Evolutionary conservation across 371 early-diverging fungal genomes (phyloP).

Genomic region (Mucor lusitanicus): DNA sequence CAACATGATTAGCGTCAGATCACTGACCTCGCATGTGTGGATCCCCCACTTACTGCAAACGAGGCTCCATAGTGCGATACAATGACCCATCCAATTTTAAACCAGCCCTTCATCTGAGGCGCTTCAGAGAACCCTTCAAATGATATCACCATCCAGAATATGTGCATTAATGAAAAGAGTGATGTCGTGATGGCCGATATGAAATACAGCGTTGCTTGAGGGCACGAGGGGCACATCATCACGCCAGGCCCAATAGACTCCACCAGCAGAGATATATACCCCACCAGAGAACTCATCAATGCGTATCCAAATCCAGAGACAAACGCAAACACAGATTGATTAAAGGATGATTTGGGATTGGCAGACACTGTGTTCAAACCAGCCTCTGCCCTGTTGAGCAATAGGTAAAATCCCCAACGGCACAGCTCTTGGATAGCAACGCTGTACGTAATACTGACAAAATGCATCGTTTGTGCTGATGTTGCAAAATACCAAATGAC

Average conservation of each 20-base stretch:
- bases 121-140: slow-evolving; percentile 63
- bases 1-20: background rate
- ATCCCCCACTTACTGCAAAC: slow-evolving; percentile 41
- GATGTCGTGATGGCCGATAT: slow-evolving; percentile 70
- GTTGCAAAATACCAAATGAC: slow-evolving; percentile 68
- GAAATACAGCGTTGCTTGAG: slow-evolving; percentile 60
- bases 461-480: slow-evolving; percentile 27
- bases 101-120: slow-evolving; percentile 25
- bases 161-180: slow-evolving; percentile 70
- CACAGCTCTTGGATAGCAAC: slow-evolving; percentile 69
- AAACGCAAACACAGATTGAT: slow-evolving; percentile 62
- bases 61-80: slow-evolving; percentile 66
- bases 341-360: slow-evolving; percentile 61
- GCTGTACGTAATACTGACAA: slow-evolving; percentile 59
- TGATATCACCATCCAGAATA: slow-evolving; percentile 72
- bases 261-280: slow-evolving; percentile 64
- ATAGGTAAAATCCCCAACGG: slow-evolving; percentile 61
- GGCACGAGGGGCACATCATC: slow-evolving; percentile 69
- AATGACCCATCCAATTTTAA: slow-evolving; percentile 51
- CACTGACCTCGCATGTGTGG: background rate
- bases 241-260: slow-evolving; percentile 72
- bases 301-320: slow-evolving; percentile 75
- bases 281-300: slow-evolving; percentile 66
- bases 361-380: slow-evolving; percentile 60
- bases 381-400: slow-evolving; percentile 59